Conservation (phyloP, 192 early-diverging fungal species). For the Linnemannia hyalina region DNA sequence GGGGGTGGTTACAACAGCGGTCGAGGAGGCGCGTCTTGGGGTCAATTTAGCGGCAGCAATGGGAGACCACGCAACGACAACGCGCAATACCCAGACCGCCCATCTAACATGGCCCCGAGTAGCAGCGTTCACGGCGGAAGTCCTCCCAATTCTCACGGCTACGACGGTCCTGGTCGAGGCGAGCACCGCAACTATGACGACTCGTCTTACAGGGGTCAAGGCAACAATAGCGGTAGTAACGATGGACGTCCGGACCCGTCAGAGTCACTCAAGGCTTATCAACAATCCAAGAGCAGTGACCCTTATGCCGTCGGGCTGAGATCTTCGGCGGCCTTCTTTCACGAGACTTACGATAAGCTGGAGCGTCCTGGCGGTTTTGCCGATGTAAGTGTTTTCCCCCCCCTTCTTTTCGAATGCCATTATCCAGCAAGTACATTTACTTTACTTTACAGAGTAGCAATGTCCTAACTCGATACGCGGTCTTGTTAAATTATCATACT, state of each 20-base stretch:
- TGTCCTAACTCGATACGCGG: background rate
- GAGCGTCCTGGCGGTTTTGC: conserved; percentile 23
- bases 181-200: background rate
- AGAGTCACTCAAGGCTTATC: conserved; percentile 27
- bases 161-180: background rate
- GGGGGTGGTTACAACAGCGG: background rate
- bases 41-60: background rate
- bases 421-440: background rate
- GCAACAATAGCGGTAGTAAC: background rate
- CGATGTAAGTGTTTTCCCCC: conserved; percentile 17
- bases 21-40: background rate
- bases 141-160: background rate
- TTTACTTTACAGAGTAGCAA: background rate
- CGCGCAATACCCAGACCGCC: background rate
- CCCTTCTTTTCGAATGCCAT: background rate
- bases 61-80: background rate
- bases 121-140: background rate
- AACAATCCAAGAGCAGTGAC: conserved; percentile 27
- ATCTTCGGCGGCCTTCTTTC: conserved; percentile 22
- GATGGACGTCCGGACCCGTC: conserved; percentile 10
- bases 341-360: conserved; percentile 28
- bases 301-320: conserved; percentile 9
- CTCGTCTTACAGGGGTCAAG: background rate
- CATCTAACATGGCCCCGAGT: background rate
- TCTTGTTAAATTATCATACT: too few species aligned